Percentiles rank a stretch among this genome's conserved stretches.
Conservation (phyloP, 106 monocot genomes). For the Dioscorea zingiberensis region DNA sequence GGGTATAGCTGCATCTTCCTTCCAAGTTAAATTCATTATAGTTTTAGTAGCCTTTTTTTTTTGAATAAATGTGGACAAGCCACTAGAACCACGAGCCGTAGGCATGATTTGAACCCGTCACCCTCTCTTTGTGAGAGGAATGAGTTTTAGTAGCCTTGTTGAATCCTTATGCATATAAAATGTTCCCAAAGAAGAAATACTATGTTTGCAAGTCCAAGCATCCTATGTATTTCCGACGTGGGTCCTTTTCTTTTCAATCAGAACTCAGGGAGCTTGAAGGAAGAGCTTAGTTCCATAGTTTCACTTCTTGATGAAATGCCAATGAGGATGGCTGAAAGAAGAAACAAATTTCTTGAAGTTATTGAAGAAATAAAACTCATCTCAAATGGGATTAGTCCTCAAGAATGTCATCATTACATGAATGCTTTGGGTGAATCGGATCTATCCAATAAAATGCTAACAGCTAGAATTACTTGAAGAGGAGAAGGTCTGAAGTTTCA, state of each 20-base stretch:
- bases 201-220: neutral
- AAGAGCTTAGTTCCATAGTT: conserved; percentile 48
- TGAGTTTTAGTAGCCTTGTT: no score
- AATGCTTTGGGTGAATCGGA: conserved; percentile 48
- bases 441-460: conserved; percentile 45
- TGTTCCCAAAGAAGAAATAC: neutral
- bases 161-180: neutral
- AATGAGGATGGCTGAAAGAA: conserved; percentile 41
- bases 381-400: conserved; percentile 32
- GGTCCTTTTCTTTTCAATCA: conserved; percentile 4
- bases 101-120: no score
- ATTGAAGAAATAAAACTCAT: conserved; percentile 42
- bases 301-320: conserved; percentile 63
- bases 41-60: no score
- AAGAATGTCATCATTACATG: conserved; percentile 7
- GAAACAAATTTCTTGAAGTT: conserved; percentile 45
- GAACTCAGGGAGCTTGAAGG: conserved; percentile 46
- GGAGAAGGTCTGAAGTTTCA: conserved; percentile 49
- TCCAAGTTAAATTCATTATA: no score
- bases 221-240: no score
- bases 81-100: neutral
- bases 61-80: neutral
- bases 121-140: no score
- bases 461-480: conserved; percentile 44
- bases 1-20: neutral